phyloP scores from a whole-genome alignment of 805 yeast species.

The Candida adriatica region DNA sequence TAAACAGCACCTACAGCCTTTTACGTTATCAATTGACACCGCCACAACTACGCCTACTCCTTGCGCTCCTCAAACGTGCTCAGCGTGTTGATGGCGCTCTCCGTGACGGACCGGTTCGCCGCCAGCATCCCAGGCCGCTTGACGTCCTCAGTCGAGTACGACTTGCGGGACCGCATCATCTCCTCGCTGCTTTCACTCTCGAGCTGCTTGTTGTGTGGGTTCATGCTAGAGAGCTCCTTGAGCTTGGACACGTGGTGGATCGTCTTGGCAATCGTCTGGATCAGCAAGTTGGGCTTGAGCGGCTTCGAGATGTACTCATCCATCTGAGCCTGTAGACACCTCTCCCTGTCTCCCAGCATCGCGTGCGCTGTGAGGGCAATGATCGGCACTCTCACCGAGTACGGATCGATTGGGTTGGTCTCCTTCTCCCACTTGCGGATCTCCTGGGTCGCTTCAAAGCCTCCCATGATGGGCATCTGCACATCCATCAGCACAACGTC shows the following conservation, averaged over 20 bases:
- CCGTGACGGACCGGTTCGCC: conserved; percentile 10
- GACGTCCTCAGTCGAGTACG: conserved; percentile 11
- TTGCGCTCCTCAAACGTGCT: too few species aligned
- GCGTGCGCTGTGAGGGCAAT: conserved; percentile 92
- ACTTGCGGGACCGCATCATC: conserved; percentile 4
- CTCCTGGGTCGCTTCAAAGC: conserved; percentile 83
- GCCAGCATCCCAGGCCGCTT: conserved; percentile 1
- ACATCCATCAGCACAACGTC: conserved; percentile 90
- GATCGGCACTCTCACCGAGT: conserved; percentile 74
- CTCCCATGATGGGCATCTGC: conserved; percentile 95
- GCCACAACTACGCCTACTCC: too few species aligned
- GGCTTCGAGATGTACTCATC: conserved; percentile 89
- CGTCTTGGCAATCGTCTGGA: conserved; percentile 81
- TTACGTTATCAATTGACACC: too few species aligned
- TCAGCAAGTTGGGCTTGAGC: conserved; percentile 70
- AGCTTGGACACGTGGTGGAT: conserved; percentile 62
- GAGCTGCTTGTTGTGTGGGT: conserved; percentile 19
- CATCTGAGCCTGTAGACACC: conserved; percentile 84
- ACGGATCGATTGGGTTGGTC: conserved; percentile 61
- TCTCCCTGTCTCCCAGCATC: conserved; percentile 87
- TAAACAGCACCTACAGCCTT: too few species aligned
- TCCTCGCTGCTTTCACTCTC: conserved; percentile 14
- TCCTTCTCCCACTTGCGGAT: conserved; percentile 86
- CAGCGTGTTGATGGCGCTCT: conserved; percentile 11
- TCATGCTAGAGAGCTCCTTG: conserved; percentile 34